Conservation (phyloP, 306 rosid species). For the Quercus dentata region DNA sequence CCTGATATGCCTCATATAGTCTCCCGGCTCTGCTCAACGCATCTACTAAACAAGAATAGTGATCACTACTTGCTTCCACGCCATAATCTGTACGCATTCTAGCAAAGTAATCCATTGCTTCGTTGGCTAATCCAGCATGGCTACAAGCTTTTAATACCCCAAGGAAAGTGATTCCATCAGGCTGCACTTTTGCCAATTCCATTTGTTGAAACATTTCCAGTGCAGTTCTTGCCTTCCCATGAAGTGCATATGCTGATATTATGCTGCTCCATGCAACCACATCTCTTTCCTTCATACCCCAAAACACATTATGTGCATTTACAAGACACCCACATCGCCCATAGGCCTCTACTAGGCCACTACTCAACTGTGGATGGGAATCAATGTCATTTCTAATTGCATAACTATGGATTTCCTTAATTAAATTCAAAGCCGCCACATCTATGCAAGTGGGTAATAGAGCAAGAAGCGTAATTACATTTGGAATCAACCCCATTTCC, state of each 20-base stretch:
- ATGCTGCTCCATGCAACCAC: constrained; percentile 77
- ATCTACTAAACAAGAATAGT: constrained; percentile 78
- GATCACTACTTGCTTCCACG: constrained; percentile 61
- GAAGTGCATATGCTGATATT: constrained; percentile 66
- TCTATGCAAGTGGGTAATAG: constrained; percentile 55
- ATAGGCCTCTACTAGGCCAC: constrained; percentile 70
- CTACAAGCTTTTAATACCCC: constrained; percentile 74
- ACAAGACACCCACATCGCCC: constrained; percentile 62
- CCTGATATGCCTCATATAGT: constrained; percentile 59
- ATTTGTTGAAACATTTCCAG: constrained; percentile 45
- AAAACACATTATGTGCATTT: constrained; percentile 36
- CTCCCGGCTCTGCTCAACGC: constrained; percentile 78
- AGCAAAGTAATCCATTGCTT: constrained; percentile 52
- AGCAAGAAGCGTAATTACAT: constrained; percentile 61
- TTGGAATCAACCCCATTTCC: constrained; percentile 35
- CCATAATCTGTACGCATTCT: constrained; percentile 48
- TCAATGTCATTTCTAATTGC: constrained; percentile 46
- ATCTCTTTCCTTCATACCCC: constrained; percentile 47
- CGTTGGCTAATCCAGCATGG: constrained; percentile 70
- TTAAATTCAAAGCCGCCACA: constrained; percentile 46
- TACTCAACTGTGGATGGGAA: constrained; percentile 50
- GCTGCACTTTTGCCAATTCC: constrained; percentile 52
- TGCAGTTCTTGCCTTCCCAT: constrained; percentile 65
- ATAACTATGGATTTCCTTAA: constrained; percentile 71
- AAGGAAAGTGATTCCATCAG: constrained; percentile 67